Evolutionary conservation across 2,329 filamentous ascomycete species (phyloP).

Genomic region (Cytospora piceae): DNA sequence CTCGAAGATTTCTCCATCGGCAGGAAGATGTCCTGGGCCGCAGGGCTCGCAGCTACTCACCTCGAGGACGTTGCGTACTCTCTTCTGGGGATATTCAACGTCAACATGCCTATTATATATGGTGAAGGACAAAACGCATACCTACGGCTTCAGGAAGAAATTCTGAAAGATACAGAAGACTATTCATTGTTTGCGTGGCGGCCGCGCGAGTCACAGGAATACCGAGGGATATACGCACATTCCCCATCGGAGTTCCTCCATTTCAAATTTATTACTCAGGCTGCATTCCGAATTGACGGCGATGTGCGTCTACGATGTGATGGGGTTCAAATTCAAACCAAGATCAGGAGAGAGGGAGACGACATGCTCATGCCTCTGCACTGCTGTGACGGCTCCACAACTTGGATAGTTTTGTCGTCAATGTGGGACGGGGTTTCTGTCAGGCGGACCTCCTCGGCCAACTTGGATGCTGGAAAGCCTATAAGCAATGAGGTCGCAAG

Average conservation of each 20-base stretch:
- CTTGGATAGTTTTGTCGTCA: no score
- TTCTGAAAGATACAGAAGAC: slow-evolving; percentile 18
- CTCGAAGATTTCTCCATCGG: slow-evolving; percentile 12
- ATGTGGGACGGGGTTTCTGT: no score
- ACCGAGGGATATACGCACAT: slow-evolving; percentile 7
- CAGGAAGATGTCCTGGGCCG: slow-evolving; percentile 21
- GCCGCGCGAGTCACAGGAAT: neutral
- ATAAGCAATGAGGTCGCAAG: no score
- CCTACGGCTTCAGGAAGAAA: slow-evolving; percentile 24
- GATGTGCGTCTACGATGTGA: neutral
- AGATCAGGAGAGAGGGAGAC: neutral
- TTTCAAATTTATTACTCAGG: neutral
- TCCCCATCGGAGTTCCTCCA: slow-evolving; percentile 11
- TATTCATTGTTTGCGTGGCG: slow-evolving; percentile 9
- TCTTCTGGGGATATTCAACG: slow-evolving; percentile 25
- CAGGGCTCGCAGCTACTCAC: slow-evolving; percentile 1
- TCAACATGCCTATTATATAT: slow-evolving; percentile 22
- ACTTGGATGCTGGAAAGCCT: no score
- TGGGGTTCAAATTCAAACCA: neutral
- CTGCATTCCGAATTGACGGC: neutral
- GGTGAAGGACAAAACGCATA: slow-evolving; percentile 19
- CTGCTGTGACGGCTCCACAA: no score
- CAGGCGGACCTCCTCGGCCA: no score
- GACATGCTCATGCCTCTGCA: neutral
- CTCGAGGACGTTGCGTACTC: slow-evolving; percentile 24